phyloP scores from a whole-genome alignment of 2,329 filamentous ascomycete species.

The Pseudogymnoascus pannorum region DNA sequence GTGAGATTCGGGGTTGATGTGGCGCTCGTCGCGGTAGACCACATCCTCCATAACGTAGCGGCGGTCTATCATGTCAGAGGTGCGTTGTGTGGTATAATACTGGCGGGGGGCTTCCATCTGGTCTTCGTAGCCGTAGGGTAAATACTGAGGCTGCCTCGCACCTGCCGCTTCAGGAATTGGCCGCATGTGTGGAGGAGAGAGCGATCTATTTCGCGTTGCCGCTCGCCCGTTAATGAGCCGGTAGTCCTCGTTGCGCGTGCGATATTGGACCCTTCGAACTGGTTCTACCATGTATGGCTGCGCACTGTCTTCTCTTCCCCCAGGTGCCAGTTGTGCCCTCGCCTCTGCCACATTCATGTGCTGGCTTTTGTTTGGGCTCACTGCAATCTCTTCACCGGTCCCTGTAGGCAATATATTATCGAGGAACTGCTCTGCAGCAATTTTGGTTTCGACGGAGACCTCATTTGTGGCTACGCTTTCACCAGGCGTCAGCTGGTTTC shows the following conservation, averaged over 20 bases:
- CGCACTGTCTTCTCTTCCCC: constrained; percentile 12
- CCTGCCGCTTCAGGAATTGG: neutral
- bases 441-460: constrained; percentile 24
- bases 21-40: constrained; percentile 28
- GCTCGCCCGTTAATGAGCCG: neutral
- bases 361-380: constrained; percentile 13
- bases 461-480: constrained; percentile 11
- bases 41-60: constrained; percentile 28
- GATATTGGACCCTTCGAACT: neutral
- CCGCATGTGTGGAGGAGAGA: neutral
- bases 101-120: constrained; percentile 15
- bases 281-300: neutral
- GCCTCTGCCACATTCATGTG: constrained; percentile 13
- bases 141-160: constrained; percentile 10
- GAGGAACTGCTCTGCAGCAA: constrained; percentile 33
- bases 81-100: constrained; percentile 20
- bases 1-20: constrained; percentile 13
- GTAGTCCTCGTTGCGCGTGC: neutral
- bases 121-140: constrained; percentile 22
- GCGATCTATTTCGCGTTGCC: neutral
- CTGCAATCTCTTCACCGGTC: constrained; percentile 8
- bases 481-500: constrained; percentile 16
- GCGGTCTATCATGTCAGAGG: constrained; percentile 28
- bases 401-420: constrained; percentile 28
- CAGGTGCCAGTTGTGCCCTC: constrained; percentile 17